Evolutionary conservation across 129 eudicot genomes (phyloP).

Genomic region (Heracleum sosnowskyi): DNA sequence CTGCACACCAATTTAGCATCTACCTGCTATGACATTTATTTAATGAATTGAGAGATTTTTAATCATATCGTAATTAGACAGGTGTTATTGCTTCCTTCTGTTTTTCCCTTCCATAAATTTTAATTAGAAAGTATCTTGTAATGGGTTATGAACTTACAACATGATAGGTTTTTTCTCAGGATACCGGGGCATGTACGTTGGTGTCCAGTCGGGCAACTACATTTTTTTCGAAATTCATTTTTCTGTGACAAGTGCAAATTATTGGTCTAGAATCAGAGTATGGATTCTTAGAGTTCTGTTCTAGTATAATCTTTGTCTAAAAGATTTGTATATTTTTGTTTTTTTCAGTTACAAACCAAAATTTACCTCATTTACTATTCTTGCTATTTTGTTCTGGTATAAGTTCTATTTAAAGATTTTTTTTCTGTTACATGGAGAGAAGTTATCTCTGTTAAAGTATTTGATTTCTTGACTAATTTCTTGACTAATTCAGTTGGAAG

Average conservation of each 20-base stretch:
- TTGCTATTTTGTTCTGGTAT: slow-evolving; percentile 61
- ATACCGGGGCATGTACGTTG: slow-evolving; percentile 87
- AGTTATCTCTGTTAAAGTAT: too few species aligned
- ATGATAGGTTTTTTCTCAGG: slow-evolving; percentile 26
- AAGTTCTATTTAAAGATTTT: background rate
- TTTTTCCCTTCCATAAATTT: too few species aligned
- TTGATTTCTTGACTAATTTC: too few species aligned
- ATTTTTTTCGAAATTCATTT: slow-evolving; percentile 49
- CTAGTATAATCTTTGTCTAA: slow-evolving; percentile 48
- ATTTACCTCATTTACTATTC: too few species aligned
- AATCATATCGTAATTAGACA: too few species aligned
- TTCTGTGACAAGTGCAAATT: slow-evolving; percentile 16
- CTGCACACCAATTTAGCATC: too few species aligned
- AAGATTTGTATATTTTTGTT: background rate
- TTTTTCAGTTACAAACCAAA: background rate
- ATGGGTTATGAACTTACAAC: background rate
- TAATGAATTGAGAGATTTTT: too few species aligned
- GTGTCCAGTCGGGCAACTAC: slow-evolving; percentile 65
- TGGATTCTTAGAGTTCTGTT: slow-evolving; percentile 56
- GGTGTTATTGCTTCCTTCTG: too few species aligned
- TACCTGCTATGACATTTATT: too few species aligned
- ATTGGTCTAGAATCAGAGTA: slow-evolving; percentile 40
- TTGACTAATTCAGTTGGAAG: too few species aligned
- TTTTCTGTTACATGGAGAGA: background rate
- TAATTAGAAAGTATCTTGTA: background rate